Base-by-base conservation (phyloP, 2,329 filamentous ascomycete species). In the Davidsoniella virescens region DNA sequence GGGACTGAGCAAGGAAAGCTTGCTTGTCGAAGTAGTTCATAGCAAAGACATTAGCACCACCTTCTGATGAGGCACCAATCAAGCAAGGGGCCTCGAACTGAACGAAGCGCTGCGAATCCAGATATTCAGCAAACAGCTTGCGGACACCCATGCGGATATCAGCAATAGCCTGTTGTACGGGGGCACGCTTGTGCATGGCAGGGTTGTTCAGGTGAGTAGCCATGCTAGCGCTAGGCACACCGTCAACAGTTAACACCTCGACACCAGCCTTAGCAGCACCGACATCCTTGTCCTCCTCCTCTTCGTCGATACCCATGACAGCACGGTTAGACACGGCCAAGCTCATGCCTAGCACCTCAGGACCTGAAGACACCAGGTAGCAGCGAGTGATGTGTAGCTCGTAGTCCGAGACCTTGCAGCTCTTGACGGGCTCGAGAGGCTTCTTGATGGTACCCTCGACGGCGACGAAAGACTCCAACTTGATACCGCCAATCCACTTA, bases 321-420 rank as follows among this genome's bases (percentile, higher is more conserved):
- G 75, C 65, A 51, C 68, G 66, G 64, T 69, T 77, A 5, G 78
- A 69, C 46, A 70, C 69, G 4, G 65, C 73, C 44, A 81, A 62
- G n/a, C 68, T 72, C 65, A 82, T 64, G 46, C 74, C 75, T 8
- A 81, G 67, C 38, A 73, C 67, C 55, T 69, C 66, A 9, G 78
- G 78, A 2, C 68, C 77, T 2, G 73, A 70, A 44, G 84, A 78
- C 58, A 94, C 73, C 54, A 90, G 68, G 67, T 82, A 95, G 59
- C 87, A 75, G 70, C 88, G 93, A 58, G 75, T 78, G 61, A 96
- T 79, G 68, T 96, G 90, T 45, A 96, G 74, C 71, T 96, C 92
- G 58, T 82, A 79, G 58, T 82, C 72, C 57, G 78, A 78, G 50
- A 96, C 82, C 14, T 78, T 80, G 52, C 85, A 85, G 61, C 85